These are phyloP conservation scores for Hypoxylon sp. DNA, from an alignment of 2,329 filamentous ascomycete genomes.

Conservation along the genomic window DNA sequence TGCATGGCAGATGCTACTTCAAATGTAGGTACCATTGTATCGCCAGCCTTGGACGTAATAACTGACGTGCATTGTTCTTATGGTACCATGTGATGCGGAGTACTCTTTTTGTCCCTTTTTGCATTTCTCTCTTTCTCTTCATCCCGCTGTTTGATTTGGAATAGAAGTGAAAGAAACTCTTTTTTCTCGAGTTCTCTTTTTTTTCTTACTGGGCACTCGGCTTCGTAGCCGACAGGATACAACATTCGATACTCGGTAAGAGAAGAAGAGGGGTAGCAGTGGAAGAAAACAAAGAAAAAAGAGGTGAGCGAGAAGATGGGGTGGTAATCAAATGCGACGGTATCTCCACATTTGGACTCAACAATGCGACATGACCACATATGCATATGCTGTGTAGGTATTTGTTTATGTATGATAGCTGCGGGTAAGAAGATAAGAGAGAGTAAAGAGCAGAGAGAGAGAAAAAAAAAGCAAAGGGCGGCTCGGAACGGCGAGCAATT, in stretches of 20 bases:
- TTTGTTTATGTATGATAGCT: too few relatives aligned
- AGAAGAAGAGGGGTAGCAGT: not conserved
- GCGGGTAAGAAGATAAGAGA: slow-evolving; percentile 8
- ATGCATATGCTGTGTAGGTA: too few relatives aligned
- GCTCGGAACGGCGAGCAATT: not conserved
- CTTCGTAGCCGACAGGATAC: too few relatives aligned
- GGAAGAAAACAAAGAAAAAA: slow-evolving; percentile 12
- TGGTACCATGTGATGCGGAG: too few relatives aligned
- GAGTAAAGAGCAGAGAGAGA: slow-evolving; percentile 4
- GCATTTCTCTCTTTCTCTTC: too few relatives aligned
- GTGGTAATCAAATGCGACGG: slow-evolving; percentile 45
- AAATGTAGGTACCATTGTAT: slow-evolving; percentile 10
- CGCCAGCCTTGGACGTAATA: slow-evolving; percentile 20
- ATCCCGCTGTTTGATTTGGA: too few relatives aligned
- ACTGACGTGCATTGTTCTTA: slow-evolving; percentile 21
- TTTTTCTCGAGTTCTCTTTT: too few relatives aligned
- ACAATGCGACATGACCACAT: slow-evolving; percentile 21
- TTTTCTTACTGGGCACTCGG: too few relatives aligned
- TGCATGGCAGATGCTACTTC: too few relatives aligned
- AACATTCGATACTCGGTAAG: too few relatives aligned
- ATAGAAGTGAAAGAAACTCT: too few relatives aligned
- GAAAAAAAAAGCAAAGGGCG: slow-evolving; percentile 9
- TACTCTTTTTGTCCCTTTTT: too few relatives aligned
- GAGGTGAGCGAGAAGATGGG: slow-evolving; percentile 12
- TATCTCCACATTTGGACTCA: slow-evolving; percentile 25